Percentiles rank a stretch among this genome's conserved stretches.
These are phyloP conservation scores for Pharnaceum exiguum DNA, from an alignment of 148 eudicot species.

Conservation along the genomic window DNA sequence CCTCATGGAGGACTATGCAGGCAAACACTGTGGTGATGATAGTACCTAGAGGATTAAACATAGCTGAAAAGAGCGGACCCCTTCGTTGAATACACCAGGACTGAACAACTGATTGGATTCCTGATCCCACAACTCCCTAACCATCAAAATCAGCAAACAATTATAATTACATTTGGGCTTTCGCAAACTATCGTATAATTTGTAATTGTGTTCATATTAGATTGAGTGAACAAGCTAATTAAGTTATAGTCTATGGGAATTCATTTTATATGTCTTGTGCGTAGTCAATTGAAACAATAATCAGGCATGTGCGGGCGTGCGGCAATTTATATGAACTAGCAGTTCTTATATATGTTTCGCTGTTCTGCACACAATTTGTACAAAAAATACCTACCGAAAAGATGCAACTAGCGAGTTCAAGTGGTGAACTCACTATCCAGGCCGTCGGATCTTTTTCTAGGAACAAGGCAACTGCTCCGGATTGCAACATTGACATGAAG, in stretches of 20 bases:
- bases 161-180: conserved; percentile 28
- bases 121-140: conserved; percentile 24
- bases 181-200: conserved; percentile 32
- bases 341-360: no score
- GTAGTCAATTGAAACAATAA: no score
- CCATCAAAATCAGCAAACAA: conserved; percentile 40
- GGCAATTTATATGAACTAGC: no score
- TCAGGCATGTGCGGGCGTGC: conserved; percentile 57
- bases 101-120: conserved; percentile 40
- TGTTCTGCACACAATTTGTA: no score
- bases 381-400: conserved; percentile 38
- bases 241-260: no score
- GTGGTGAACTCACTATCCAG: conserved; percentile 56
- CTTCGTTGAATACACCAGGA: conserved; percentile 60
- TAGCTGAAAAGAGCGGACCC: conserved; percentile 73
- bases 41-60: conserved; percentile 71
- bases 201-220: conserved; percentile 54
- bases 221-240: no score
- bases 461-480: conserved; percentile 43
- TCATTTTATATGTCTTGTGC: no score
- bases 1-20: conserved; percentile 45
- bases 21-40: conserved; percentile 52
- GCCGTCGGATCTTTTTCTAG: conserved; percentile 39
- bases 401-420: conserved; percentile 38
- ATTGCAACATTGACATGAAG: conserved; percentile 54